A percentile compares a stretch with the other conserved stretches of the same genome.
phyloP scores from a whole-genome alignment of 2,329 filamentous ascomycete species.

The Penicillium sp. region DNA sequence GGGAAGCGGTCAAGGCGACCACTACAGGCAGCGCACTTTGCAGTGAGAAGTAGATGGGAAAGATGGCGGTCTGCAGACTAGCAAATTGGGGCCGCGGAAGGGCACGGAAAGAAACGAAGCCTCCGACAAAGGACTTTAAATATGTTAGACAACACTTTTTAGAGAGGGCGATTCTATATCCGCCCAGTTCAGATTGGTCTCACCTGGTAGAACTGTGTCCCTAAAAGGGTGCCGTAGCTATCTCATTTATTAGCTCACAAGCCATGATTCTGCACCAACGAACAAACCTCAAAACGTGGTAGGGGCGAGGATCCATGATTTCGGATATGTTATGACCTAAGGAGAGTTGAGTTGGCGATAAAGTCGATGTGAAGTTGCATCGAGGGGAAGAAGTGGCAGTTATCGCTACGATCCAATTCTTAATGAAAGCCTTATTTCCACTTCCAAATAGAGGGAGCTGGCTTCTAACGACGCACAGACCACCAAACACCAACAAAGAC shows the following conservation, averaged over 20 bases:
- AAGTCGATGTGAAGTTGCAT: background rate
- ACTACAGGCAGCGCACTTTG: constrained; percentile 67
- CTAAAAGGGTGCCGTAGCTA: constrained; percentile 80
- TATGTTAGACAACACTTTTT: constrained; percentile 2
- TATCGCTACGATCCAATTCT: background rate
- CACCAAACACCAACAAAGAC: constrained; percentile 7
- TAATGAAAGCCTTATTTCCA: constrained; percentile 7
- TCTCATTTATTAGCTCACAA: constrained; percentile 1
- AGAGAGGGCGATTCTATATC: background rate
- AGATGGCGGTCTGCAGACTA: constrained; percentile 67
- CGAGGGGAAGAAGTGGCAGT: background rate
- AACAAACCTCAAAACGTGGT: constrained; percentile 27
- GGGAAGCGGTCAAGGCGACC: constrained; percentile 72
- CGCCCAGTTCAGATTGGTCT: constrained; percentile 12
- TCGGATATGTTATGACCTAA: constrained; percentile 11
- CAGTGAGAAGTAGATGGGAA: constrained; percentile 73
- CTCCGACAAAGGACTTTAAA: constrained; percentile 61
- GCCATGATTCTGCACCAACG: background rate
- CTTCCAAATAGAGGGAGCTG: background rate
- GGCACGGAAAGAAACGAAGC: constrained; percentile 65
- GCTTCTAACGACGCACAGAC: constrained; percentile 1
- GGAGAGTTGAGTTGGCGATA: background rate
- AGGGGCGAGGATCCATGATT: constrained; percentile 31
- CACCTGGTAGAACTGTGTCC: constrained; percentile 78
- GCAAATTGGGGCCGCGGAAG: constrained; percentile 74